A percentile compares a stretch with the other conserved stretches of the same genome.
Conservation (phyloP, 1,284 basidiomycete species). For the Cryptococcus depauperatus region DNA sequence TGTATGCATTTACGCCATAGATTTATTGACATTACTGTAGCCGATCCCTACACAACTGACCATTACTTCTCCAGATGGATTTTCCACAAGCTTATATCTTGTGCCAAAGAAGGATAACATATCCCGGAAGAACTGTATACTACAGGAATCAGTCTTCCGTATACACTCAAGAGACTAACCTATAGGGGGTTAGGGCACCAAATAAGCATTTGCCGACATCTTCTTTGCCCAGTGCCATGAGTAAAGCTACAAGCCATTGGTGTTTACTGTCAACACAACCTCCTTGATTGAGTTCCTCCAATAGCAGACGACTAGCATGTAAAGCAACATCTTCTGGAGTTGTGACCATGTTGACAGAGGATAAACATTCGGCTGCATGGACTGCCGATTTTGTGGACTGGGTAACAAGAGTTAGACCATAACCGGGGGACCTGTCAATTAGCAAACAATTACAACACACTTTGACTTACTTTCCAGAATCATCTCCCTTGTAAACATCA, state of each 20-base stretch:
- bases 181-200: conserved; percentile 68
- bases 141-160: conserved; percentile 34
- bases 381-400: conserved; percentile 87
- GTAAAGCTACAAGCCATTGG: conserved; percentile 75
- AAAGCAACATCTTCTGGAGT: conserved; percentile 91
- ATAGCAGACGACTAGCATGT: conserved; percentile 64
- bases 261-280: conserved; percentile 88
- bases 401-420: conserved; percentile 80
- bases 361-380: conserved; percentile 78
- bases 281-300: conserved; percentile 69
- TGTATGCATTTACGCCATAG: conserved; percentile 43
- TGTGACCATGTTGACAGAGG: conserved; percentile 49
- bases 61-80: conserved; percentile 32
- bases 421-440: conserved; percentile 81
- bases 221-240: conserved; percentile 93
- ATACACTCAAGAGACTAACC: conserved; percentile 52
- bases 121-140: conserved; percentile 84
- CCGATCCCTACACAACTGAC: conserved; percentile 48
- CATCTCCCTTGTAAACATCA: conserved; percentile 95
- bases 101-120: conserved; percentile 70
- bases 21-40: conserved; percentile 48
- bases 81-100: conserved; percentile 49
- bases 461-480: conserved; percentile 76
- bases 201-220: conserved; percentile 86
- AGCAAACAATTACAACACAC: background rate